A percentile compares a stretch with the other conserved stretches of the same genome.
Evolutionary conservation across 257 asterid genomes (phyloP).

Genomic region (Nicotiana obtusifolia): DNA sequence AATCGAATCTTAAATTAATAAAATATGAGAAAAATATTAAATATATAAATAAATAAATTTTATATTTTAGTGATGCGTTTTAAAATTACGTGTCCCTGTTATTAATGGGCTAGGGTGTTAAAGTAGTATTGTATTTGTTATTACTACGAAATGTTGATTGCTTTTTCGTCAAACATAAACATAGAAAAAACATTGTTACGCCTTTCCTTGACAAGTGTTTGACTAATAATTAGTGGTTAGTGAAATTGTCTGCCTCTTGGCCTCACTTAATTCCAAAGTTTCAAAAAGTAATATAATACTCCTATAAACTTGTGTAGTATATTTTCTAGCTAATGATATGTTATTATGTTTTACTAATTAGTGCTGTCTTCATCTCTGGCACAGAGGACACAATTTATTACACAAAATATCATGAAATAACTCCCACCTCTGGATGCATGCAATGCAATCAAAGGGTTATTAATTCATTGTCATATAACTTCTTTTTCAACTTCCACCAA

Average conservation of each 20-base stretch:
- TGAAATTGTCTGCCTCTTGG: background rate
- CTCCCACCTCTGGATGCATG: too few species aligned
- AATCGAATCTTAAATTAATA: too few species aligned
- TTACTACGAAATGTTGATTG: background rate
- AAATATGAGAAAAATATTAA: too few species aligned
- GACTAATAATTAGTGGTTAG: constrained; percentile 5
- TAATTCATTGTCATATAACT: too few species aligned
- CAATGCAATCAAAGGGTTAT: too few species aligned
- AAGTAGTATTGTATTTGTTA: too few species aligned
- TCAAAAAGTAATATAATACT: background rate
- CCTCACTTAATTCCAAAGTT: background rate
- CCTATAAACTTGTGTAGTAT: background rate
- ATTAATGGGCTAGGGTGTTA: too few species aligned
- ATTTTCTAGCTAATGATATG: background rate
- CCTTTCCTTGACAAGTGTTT: constrained; percentile 9
- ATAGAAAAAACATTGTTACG: background rate
- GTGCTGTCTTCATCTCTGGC: background rate
- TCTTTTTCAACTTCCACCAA: too few species aligned
- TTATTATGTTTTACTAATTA: background rate
- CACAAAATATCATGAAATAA: too few species aligned
- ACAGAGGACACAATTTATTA: background rate
- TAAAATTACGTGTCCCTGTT: too few species aligned
- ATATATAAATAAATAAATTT: too few species aligned
- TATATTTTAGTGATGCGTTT: too few species aligned
- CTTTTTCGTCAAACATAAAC: background rate